Conservation (phyloP, 2,329 filamentous ascomycete species). For the Alternaria gansuensis region DNA sequence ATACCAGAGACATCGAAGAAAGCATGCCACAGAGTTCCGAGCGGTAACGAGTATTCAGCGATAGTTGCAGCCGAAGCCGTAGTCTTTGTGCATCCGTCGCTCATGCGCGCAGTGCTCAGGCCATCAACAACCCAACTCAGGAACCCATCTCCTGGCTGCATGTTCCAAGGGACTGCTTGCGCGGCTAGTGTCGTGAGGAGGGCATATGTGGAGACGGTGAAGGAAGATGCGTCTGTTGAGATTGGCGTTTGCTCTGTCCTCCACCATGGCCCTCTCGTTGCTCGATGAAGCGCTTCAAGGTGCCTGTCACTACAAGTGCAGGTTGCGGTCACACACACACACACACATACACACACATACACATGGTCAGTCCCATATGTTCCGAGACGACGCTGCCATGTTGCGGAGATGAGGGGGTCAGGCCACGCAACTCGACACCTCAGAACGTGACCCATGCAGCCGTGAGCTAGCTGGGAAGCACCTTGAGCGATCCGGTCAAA, state of each 20-base stretch:
- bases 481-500: not conserved
- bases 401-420: conserved; percentile 21
- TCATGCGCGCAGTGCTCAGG: conserved; percentile 28
- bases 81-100: conserved; percentile 30
- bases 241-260: not conserved
- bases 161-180: conserved; percentile 32
- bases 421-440: conserved; percentile 19
- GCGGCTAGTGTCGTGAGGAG: conserved; percentile 24
- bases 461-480: conserved; percentile 5
- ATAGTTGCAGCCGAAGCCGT: conserved; percentile 23
- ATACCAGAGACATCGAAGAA: conserved; percentile 41
- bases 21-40: conserved; percentile 39
- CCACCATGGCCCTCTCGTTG: not conserved
- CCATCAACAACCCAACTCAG: conserved; percentile 24
- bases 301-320: conserved; percentile 10
- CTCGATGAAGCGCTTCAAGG: not conserved
- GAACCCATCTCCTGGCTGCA: conserved; percentile 28
- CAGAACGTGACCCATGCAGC: conserved; percentile 10
- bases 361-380: conserved; percentile 2
- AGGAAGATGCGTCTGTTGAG: conserved; percentile 2
- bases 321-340: not conserved
- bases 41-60: conserved; percentile 17
- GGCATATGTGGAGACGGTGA: conserved; percentile 6
- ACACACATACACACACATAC: not conserved
- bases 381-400: conserved; percentile 9